These are phyloP conservation scores for Ustilago shanxiensis DNA, from an alignment of 1,284 basidiomycete genomes.

Conservation along the genomic window DNA sequence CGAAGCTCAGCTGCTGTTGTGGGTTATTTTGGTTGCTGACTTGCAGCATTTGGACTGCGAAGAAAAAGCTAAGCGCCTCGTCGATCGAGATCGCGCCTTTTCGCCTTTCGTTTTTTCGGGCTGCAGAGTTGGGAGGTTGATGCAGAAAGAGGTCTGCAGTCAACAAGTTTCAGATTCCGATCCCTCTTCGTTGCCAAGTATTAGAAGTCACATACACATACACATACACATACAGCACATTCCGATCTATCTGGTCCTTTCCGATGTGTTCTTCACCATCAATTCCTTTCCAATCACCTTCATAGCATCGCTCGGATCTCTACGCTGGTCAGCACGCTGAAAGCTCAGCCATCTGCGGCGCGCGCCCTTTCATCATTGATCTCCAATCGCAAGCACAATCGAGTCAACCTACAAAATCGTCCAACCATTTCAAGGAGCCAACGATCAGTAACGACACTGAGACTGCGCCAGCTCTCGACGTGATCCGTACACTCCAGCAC, in stretches of 20 bases:
- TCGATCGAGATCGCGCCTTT: conserved; percentile 9
- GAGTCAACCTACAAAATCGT: too few species aligned
- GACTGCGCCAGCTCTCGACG: neutral
- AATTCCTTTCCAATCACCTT: neutral
- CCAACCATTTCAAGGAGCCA: neutral
- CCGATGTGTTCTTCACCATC: neutral
- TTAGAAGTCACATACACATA: neutral
- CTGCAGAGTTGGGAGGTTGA: neutral
- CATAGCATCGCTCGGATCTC: neutral
- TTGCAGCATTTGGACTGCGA: too few species aligned
- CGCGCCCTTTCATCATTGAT: neutral
- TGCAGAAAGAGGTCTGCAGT: neutral
- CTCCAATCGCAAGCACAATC: too few species aligned
- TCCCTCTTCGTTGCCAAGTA: too few species aligned
- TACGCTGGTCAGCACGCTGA: neutral
- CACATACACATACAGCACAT: too few species aligned
- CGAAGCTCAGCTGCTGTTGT: neutral
- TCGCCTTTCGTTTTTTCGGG: neutral
- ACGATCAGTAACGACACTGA: neutral
- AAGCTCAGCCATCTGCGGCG: neutral
- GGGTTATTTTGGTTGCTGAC: too few species aligned
- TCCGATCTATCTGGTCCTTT: neutral
- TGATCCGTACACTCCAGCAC: too few species aligned
- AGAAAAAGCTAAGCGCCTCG: neutral
- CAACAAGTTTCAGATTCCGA: neutral